Base-by-base conservation (phyloP, 2,329 filamentous ascomycete species). In the Xylaria multiplex region DNA sequence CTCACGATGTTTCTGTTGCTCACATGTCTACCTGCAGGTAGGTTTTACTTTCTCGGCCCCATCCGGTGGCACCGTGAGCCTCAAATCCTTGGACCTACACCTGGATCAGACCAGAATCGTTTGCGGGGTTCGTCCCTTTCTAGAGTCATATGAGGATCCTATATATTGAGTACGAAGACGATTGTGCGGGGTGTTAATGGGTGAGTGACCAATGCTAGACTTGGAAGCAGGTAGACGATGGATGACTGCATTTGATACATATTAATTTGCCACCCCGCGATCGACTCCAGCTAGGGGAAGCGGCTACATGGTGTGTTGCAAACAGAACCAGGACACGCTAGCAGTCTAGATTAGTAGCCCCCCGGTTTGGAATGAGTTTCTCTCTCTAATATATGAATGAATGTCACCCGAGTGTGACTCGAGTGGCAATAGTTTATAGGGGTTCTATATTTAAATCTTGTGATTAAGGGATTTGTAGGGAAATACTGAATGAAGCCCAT, bases 191-290 rank as follows among this genome's bases (percentile, higher is more conserved):
- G 66, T 57, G 64, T 24, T 13, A 42, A 35, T 50, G 63, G 54
- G 37, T 48, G 55, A 63, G 62, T 16, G 27, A 42, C 66, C 62
- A 68, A 66, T 66, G 40, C 56, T 16, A 37, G 24, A 64, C 45
- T 46, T 27, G 27, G 58, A 59, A 59, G 43, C 32, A 19, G n/a
- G 11, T 8, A 62, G 19, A 57, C 63, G 42, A 40, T 24, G 35
- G 52, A 60, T 68, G 60, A 59, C 56, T 57, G 60, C 59, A 68
- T 62, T 58, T 37, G 50, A 60, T 56, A 63, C 48, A 68, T 32
- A 66, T 69, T 64, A 69, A 69, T 62, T 65, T 59, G 57, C 66
- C 66, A 69, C 66, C 66, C 61, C 58, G 22, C 40, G 66, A 66
- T 68, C 66, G 66, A 45, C 59, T 63, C 52, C 37, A 48, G 56